phyloP scores from a whole-genome alignment of 139 green algal genomes.

The Volvox africanus region DNA sequence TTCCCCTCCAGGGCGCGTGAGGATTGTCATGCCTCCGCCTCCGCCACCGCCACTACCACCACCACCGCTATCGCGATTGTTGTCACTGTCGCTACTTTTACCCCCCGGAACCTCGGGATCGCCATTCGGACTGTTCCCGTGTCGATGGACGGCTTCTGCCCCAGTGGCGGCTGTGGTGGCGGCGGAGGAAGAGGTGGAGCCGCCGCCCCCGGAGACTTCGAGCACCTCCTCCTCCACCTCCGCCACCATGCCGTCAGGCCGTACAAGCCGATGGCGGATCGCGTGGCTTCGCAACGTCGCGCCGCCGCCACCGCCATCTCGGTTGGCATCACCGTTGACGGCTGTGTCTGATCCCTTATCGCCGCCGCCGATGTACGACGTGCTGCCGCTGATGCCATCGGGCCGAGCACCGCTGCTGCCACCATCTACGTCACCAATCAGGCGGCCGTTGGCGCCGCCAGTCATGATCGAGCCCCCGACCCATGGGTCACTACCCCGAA shows the following conservation, averaged over 20 bases:
- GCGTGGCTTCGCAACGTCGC: constrained; percentile 11
- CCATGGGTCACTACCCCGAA: background rate
- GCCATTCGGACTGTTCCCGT: background rate
- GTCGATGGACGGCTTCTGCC: no score
- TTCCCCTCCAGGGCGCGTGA: background rate
- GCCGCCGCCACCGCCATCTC: background rate
- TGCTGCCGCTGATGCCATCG: background rate
- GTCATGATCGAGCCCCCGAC: background rate
- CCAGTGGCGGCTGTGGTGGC: background rate
- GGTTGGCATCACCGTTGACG: background rate
- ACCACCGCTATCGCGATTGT: background rate
- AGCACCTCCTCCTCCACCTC: constrained; percentile 38
- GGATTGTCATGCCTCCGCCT: constrained; percentile 25
- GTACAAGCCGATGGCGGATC: constrained; percentile 11
- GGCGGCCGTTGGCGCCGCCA: background rate
- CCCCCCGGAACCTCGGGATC: background rate
- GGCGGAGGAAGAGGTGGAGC: background rate
- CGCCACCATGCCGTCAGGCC: constrained; percentile 13
- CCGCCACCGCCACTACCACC: background rate
- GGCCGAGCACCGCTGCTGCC: background rate
- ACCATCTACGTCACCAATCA: background rate
- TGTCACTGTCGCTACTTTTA: background rate
- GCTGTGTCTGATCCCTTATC: no score
- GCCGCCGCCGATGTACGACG: background rate
- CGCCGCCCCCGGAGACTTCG: constrained; percentile 41